phyloP scores from a whole-genome alignment of 768 basidiomycete genomes.

The Hortiboletus campestris region DNA sequence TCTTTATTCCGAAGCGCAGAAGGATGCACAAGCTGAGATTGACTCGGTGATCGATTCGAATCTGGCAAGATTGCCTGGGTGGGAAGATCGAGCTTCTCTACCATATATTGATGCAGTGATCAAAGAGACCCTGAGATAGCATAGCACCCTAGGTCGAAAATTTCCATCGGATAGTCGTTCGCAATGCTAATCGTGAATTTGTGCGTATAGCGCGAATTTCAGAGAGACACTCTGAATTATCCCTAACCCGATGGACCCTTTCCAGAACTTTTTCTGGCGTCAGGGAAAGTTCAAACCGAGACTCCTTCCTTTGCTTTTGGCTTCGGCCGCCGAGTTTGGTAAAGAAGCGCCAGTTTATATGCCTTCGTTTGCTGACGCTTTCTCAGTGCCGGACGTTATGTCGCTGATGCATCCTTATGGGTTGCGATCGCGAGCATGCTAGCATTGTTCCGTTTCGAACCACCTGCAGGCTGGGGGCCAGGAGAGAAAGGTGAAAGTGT shows the following conservation, averaged over 20 bases:
- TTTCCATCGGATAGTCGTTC: too few relatives aligned
- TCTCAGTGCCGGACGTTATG: slow-evolving; percentile 35
- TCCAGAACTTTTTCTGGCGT: slow-evolving; percentile 31
- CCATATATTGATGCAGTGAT: slow-evolving; percentile 12
- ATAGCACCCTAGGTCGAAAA: slow-evolving; percentile 6
- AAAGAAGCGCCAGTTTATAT: neutral
- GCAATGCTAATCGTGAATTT: neutral
- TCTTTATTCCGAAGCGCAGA: slow-evolving; percentile 16
- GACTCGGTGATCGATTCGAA: slow-evolving; percentile 7
- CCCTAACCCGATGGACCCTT: slow-evolving; percentile 34
- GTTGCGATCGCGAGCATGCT: slow-evolving; percentile 8
- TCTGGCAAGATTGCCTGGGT: slow-evolving; percentile 11
- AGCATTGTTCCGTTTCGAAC: slow-evolving; percentile 7
- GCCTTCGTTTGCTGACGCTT: neutral
- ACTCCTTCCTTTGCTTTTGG: slow-evolving; percentile 9
- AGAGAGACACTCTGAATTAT: slow-evolving; percentile 35
- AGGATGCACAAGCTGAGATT: slow-evolving; percentile 14
- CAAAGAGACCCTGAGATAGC: slow-evolving; percentile 11
- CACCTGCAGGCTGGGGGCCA: neutral
- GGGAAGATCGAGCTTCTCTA: slow-evolving; percentile 12
- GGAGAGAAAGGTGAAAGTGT: slow-evolving; percentile 5
- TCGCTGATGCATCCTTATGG: slow-evolving; percentile 38
- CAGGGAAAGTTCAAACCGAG: neutral
- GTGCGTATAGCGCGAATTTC: slow-evolving; percentile 26
- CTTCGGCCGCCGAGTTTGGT: slow-evolving; percentile 42